Percentiles rank a stretch among this genome's conserved stretches.
Conservation (phyloP, 441 rosid species). For the Geranium incanum region DNA sequence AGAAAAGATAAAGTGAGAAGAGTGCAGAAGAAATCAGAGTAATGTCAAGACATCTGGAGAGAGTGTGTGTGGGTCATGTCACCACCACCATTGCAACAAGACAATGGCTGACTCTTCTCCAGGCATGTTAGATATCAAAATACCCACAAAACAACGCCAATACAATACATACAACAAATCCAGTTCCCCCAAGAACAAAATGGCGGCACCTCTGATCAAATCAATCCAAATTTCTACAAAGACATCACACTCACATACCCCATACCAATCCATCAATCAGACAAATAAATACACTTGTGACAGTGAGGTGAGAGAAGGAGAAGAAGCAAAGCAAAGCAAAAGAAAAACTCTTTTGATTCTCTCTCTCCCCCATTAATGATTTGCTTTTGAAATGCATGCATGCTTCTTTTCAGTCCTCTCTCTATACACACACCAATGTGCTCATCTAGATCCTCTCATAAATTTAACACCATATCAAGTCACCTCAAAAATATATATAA, state of each 20-base stretch:
- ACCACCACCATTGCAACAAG: neutral
- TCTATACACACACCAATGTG: slow-evolving; percentile 34
- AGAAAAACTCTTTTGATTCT: too few relatives aligned
- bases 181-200: neutral
- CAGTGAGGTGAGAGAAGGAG: too few relatives aligned
- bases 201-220: slow-evolving; percentile 5
- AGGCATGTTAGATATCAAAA: neutral
- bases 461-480: too few relatives aligned
- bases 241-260: neutral
- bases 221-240: neutral
- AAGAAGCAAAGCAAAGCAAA: neutral
- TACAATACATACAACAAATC: too few relatives aligned
- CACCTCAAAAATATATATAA: neutral
- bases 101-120: neutral
- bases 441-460: neutral
- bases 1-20: neutral
- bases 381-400: neutral
- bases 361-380: neutral
- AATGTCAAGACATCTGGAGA: neutral
- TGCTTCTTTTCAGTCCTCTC: neutral
- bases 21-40: neutral
- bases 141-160: neutral
- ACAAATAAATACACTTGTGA: neutral
- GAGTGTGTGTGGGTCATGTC: neutral
- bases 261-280: neutral